phyloP scores from a whole-genome alignment of 140 eudicot species.

The Oenanthe javanica region DNA sequence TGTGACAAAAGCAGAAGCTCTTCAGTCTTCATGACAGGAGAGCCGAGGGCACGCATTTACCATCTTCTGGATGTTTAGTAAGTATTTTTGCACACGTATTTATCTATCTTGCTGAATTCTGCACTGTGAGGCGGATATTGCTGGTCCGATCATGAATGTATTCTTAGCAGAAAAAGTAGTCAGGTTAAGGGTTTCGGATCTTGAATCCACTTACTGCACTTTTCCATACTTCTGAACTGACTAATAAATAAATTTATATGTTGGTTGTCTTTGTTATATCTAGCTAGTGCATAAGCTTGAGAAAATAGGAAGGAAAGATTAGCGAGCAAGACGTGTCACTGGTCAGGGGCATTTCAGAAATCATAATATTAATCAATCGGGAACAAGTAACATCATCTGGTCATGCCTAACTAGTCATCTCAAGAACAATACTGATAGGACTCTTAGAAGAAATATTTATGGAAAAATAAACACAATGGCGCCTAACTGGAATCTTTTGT shows the following conservation, averaged over 20 bases:
- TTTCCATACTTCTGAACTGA: not conserved
- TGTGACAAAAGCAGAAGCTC: slow-evolving; percentile 56
- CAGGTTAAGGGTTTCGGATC: slow-evolving; percentile 25
- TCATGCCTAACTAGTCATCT: slow-evolving; percentile 15
- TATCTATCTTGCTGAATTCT: slow-evolving; percentile 47
- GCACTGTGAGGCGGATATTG: slow-evolving; percentile 29
- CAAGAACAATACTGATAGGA: not conserved
- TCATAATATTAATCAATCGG: slow-evolving; percentile 64
- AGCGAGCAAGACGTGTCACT: slow-evolving; percentile 42
- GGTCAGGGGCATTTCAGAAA: slow-evolving; percentile 43
- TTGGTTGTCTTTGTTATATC: not conserved
- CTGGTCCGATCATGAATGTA: slow-evolving; percentile 33
- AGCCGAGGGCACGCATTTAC: slow-evolving; percentile 56
- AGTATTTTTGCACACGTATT: slow-evolving; percentile 62
- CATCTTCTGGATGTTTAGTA: slow-evolving; percentile 68
- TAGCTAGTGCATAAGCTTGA: slow-evolving; percentile 54
- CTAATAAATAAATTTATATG: not conserved
- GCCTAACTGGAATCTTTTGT: not conserved
- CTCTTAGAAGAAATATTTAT: not conserved
- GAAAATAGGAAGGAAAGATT: slow-evolving; percentile 62
- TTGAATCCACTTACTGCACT: not conserved
- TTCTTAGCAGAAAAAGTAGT: slow-evolving; percentile 47
- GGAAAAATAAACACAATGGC: not conserved
- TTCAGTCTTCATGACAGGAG: slow-evolving; percentile 30
- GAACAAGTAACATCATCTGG: slow-evolving; percentile 46